Evolutionary conservation across 345 rosid genomes (phyloP).

Genomic region (Sonneratia caseolaris): DNA sequence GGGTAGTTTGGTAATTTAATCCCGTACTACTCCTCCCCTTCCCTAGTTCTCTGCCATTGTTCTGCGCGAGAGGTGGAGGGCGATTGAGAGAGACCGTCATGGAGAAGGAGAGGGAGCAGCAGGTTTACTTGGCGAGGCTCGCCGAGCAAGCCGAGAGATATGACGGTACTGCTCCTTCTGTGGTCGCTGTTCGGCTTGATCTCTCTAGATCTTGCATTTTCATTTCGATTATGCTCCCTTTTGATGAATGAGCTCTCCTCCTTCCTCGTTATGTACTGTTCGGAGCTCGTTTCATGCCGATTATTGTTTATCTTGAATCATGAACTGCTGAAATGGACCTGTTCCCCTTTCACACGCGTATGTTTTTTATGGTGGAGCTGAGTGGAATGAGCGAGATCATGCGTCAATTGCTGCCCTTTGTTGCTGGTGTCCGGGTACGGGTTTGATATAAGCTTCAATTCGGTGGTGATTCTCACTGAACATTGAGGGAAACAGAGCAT

Average conservation of each 20-base stretch:
- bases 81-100: conserved; percentile 21
- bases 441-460: background rate
- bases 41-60: too few relatives aligned
- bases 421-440: background rate
- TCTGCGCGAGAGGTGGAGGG: background rate
- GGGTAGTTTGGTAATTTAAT: too few relatives aligned
- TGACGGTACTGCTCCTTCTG: conserved; percentile 39
- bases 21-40: too few relatives aligned
- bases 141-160: conserved; percentile 93
- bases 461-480: background rate
- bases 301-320: background rate
- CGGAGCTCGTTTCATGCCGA: background rate
- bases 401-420: background rate
- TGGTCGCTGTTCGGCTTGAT: background rate
- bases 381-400: background rate
- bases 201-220: conserved; percentile 1
- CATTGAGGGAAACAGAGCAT: background rate
- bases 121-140: conserved; percentile 73
- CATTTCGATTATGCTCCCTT: background rate
- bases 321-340: background rate
- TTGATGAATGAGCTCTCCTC: background rate
- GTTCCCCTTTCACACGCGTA: background rate
- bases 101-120: conserved; percentile 86
- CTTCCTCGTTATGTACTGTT: background rate
- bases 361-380: background rate